Evolutionary conservation across 2,329 filamentous ascomycete species (phyloP), one percentile per base, ranked within the genome.

Genomic region (Penicillium olsonii): DNA sequence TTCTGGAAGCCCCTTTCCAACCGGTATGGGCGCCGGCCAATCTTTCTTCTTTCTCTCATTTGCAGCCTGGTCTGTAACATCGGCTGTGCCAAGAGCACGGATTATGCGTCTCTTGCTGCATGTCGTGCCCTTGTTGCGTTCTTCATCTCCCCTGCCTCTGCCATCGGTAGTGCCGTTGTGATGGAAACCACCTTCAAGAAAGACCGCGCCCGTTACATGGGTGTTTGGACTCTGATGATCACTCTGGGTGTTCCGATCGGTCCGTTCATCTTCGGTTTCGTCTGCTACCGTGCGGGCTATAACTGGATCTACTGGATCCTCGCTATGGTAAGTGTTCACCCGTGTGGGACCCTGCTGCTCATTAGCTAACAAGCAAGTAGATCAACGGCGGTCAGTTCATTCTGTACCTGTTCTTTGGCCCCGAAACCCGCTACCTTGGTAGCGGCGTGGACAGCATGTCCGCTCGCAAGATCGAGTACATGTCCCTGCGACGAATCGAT

Each of bases 291-390:
- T 14, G 74, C 76, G n/a, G 77, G 78, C 0, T 83, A 80, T 50
- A 70, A 76, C 8, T 84, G 81, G 81, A 82, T 84, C 37, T 84
- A 80, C 64, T 84, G 77, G 74, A 75, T 78, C 19, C 68, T 84
- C 8, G 78, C 80, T 5, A 83, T 84, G 33, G 77, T 80, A 59
- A 68, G 72, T 45, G 24, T 24, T 2, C 18, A 18, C n/a, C 26
- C 41, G 18, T 3, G 5, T 22, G 12, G 2, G 29, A 19, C 12
- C 2, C 11, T 31, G 14, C 4, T 46, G 63, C 40, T 49, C 45
- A 53, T 48, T 33, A 3, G 37, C 39, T 49, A 58, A 27, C 19
- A 14, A 22, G 8, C 22, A 5, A 9, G 29, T 43, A 81, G 77
- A 77, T 76, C 57, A 84, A 84, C 49, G 79, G 72, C 41, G 75